phyloP scores from a whole-genome alignment of 140 eudicot species.

The Ambrosia hybrid region DNA sequence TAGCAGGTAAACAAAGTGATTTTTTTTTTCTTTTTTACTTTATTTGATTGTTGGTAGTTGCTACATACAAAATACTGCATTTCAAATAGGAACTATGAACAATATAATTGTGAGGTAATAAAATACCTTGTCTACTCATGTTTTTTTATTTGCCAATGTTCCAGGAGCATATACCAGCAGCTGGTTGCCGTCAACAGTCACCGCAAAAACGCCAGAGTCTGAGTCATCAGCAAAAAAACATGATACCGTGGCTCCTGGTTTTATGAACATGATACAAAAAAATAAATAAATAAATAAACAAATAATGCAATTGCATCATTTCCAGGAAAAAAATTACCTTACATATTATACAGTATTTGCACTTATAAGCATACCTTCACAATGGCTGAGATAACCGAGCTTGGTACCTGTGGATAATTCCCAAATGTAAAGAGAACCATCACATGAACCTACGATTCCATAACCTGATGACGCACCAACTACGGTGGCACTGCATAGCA shows the following conservation, averaged over 20 bases:
- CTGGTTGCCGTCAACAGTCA: slow-evolving; percentile 54
- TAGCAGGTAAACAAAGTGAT: neutral
- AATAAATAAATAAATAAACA: neutral
- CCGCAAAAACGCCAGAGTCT: slow-evolving; percentile 54
- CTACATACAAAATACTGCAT: slow-evolving; percentile 16
- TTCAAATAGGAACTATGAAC: slow-evolving; percentile 21
- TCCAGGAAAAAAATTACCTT: neutral
- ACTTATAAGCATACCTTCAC: slow-evolving; percentile 52
- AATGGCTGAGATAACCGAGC: slow-evolving; percentile 49
- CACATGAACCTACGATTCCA: slow-evolving; percentile 71
- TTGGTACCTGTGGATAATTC: slow-evolving; percentile 74
- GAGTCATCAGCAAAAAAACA: slow-evolving; percentile 62
- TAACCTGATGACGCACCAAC: slow-evolving; percentile 69
- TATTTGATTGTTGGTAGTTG: neutral
- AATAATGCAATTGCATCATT: no score
- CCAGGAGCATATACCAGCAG: slow-evolving; percentile 54
- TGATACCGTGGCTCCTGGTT: slow-evolving; percentile 58
- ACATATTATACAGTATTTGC: neutral
- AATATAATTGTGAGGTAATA: neutral
- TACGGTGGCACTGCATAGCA: slow-evolving; percentile 54
- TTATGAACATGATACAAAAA: slow-evolving; percentile 19
- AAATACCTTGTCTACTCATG: slow-evolving; percentile 21
- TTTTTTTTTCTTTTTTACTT: neutral
- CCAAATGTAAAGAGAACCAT: slow-evolving; percentile 74
- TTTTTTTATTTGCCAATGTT: slow-evolving; percentile 18